Base-by-base conservation (phyloP, 768 basidiomycete genomes). In the Boletus edulis region DNA sequence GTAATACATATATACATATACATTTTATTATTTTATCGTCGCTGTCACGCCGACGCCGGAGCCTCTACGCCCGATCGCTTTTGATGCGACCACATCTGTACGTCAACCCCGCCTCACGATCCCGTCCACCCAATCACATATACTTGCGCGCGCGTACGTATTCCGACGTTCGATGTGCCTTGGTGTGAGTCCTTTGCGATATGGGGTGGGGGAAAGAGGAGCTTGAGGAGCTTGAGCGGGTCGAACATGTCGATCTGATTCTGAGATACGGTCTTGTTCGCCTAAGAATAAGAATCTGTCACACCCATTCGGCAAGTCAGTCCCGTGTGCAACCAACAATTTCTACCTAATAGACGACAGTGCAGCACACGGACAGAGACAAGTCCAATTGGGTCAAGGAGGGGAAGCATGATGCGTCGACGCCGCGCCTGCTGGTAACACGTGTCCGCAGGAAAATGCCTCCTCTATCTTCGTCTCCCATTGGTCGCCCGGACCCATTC, bases 221-320 rank as follows among this genome's bases (percentile, higher is more conserved):
- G 29, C 29, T 9, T 10, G 29, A 31, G 45, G 24, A 2, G 20
- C 22, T 64, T 54, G 50, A 47, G 58, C 55, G 55, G 59, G 46
- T 51, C 55, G 50, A 60, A 29, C 29, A 9, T 29, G 20, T 9
- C 29, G 29, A 29, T 29, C 29, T 2, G 29, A 29, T 29, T 29
- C 29, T 56, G 54, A 37, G 51, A 54, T 32, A 11, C 3, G 18
- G 14, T 46, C 39, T 40, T 14, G 32, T 43, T 55, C 48, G 64
- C 58, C 48, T 24, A 39, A 37, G 32, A 50, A 53, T 50, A 46
- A 17, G 39, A 9, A 31, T 55, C 51, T 46, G 59, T 57, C 47
- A 38, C n/a, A 18, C 65, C 54, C 59, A 58, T 67, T 65, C 62
- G 65, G 62, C 11, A 67, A 54, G 27, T 50, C n/a, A n/a, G 52